phyloP scores from a whole-genome alignment of 1,284 basidiomycete species.

The Phellopilus nigrolimitatus region DNA sequence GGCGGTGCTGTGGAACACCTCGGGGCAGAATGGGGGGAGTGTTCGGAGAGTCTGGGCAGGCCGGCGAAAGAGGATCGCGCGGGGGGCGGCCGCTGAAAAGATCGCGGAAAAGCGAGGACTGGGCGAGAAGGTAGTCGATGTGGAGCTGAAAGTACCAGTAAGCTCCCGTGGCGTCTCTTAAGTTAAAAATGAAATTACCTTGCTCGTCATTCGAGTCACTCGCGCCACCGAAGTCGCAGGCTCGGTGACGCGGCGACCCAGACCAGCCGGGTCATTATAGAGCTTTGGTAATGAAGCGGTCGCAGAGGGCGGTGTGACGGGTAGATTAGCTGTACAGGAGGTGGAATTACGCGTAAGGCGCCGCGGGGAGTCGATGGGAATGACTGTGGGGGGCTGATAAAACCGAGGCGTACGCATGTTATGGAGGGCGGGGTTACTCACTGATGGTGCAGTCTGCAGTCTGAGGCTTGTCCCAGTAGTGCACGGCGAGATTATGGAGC shows the following conservation, averaged over 20 bases:
- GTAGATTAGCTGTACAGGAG: conserved; percentile 20
- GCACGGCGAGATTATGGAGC: conserved; percentile 57
- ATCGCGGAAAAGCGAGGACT: conserved; percentile 62
- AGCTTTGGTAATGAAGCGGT: conserved; percentile 23
- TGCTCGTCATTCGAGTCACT: conserved; percentile 53
- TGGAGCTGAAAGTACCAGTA: conserved; percentile 47
- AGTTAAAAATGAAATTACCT: conserved; percentile 38
- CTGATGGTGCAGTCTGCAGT: conserved; percentile 72
- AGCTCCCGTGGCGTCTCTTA: conserved; percentile 7
- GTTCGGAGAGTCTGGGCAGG: conserved; percentile 16
- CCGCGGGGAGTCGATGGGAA: conserved; percentile 14
- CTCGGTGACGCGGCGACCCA: conserved; percentile 48
- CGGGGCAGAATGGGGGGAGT: conserved; percentile 26
- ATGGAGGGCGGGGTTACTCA: conserved; percentile 30
- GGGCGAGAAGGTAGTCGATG: conserved; percentile 66
- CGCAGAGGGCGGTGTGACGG: conserved; percentile 29
- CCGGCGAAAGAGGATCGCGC: conserved; percentile 47
- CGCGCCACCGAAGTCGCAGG: conserved; percentile 39
- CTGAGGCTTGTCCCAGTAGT: conserved; percentile 67
- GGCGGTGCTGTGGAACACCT: conserved; percentile 34
- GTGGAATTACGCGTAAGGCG: conserved; percentile 16
- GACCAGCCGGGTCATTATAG: conserved; percentile 30
- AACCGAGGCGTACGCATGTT: neutral
- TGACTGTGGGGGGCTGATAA: conserved; percentile 11
- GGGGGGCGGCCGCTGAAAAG: conserved; percentile 63